Conservation (phyloP, 2,329 filamentous ascomycete genomes). For the Botryotinia narcissicola region DNA sequence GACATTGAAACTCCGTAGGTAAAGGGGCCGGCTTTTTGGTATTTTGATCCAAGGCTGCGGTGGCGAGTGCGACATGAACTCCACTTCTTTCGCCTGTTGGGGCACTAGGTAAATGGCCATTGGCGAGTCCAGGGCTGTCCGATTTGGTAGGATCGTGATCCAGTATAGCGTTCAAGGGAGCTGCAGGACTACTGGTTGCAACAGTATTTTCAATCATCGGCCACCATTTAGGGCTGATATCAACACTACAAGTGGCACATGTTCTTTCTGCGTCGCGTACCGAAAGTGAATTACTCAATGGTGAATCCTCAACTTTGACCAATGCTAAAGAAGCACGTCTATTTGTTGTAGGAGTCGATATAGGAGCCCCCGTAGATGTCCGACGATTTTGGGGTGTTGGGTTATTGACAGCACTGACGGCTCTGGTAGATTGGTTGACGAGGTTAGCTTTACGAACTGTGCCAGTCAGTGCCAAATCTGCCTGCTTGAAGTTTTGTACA, state of each 20-base stretch:
- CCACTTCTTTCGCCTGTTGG: slow-evolving; percentile 22
- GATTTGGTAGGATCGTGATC: slow-evolving; percentile 5
- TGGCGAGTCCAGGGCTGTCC: slow-evolving; percentile 9
- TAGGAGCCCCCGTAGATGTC: slow-evolving; percentile 49
- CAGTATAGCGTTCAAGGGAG: not conserved
- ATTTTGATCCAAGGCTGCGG: slow-evolving; percentile 37
- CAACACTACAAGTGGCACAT: slow-evolving; percentile 64
- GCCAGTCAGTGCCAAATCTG: slow-evolving; percentile 83
- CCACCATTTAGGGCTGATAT: slow-evolving; percentile 76
- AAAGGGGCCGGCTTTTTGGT: slow-evolving; percentile 23
- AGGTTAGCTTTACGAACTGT: slow-evolving; percentile 87
- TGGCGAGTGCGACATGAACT: slow-evolving; percentile 36
- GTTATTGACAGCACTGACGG: slow-evolving; percentile 27
- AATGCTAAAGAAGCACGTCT: slow-evolving; percentile 34
- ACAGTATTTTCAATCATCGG: slow-evolving; percentile 25
- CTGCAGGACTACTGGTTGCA: not conserved
- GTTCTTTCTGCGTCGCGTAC: slow-evolving; percentile 45
- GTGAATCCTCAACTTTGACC: slow-evolving; percentile 33
- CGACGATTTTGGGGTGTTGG: slow-evolving; percentile 49
- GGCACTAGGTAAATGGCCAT: slow-evolving; percentile 26
- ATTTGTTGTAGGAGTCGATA: slow-evolving; percentile 23
- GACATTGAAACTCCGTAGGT: slow-evolving; percentile 63
- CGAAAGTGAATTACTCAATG: slow-evolving; percentile 1
- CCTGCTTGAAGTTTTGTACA: slow-evolving; percentile 88
- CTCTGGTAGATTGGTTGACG: slow-evolving; percentile 42